Evolutionary conservation across 352 stramenopile genomes (phyloP).

Genomic region (Phytophthora palmivora): DNA sequence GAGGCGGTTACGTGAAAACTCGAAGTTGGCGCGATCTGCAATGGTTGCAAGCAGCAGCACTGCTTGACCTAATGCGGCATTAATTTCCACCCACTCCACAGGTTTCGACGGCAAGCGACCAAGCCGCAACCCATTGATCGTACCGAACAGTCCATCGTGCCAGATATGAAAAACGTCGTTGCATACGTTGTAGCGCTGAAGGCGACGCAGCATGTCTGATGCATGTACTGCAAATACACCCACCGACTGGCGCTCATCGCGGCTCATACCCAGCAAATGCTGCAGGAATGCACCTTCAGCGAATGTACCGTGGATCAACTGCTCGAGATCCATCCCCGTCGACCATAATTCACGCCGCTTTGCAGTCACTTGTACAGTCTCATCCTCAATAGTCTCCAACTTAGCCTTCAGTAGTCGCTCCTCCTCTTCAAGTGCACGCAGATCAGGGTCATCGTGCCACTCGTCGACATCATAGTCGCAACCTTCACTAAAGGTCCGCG

Average conservation of each 20-base stretch:
- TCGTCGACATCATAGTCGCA: conserved; percentile 41
- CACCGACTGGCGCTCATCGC: conserved; percentile 80
- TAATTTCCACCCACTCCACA: conserved; percentile 93
- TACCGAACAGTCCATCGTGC: conserved; percentile 90
- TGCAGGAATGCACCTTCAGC: conserved; percentile 79
- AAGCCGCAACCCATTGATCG: conserved; percentile 90
- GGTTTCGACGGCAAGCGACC: conserved; percentile 80
- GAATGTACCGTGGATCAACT: conserved; percentile 77
- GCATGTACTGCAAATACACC: conserved; percentile 79
- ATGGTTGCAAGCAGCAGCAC: conserved; percentile 88
- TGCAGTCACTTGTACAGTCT: conserved; percentile 57
- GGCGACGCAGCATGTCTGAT: conserved; percentile 79
- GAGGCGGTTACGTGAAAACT: conserved; percentile 85
- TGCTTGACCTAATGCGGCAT: conserved; percentile 85
- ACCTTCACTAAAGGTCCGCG: conserved; percentile 26
- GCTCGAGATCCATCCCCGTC: conserved; percentile 73
- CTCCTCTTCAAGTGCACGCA: conserved; percentile 68
- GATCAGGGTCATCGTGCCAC: conserved; percentile 54
- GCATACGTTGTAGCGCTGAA: conserved; percentile 89
- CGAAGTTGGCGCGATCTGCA: conserved; percentile 77
- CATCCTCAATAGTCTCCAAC: conserved; percentile 62
- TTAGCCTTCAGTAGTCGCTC: conserved; percentile 61
- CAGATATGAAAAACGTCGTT: conserved; percentile 94
- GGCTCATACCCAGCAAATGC: conserved; percentile 72
- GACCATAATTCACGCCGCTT: conserved; percentile 79